Evolutionary conservation across 2,329 filamentous ascomycete genomes (phyloP), one percentile per base, ranked within the genome.

Genomic region (Leptographium radiaticola): DNA sequence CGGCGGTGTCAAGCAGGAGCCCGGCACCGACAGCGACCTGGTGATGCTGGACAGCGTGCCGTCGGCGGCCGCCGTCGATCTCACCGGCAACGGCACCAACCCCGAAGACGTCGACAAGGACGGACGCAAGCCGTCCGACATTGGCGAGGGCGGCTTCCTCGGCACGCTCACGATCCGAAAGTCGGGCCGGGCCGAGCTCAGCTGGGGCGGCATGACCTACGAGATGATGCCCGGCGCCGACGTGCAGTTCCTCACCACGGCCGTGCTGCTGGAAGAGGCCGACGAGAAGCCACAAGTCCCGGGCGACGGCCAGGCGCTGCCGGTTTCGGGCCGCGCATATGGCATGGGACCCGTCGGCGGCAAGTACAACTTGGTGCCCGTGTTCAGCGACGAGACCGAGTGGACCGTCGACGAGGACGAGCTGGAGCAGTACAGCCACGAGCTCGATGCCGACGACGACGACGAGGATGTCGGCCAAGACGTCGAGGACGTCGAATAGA

Each of bases 271-370:
- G 9, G 79, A 83, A 62, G 72, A 79, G 60, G 72, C 72, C 42
- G 76, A 80, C 53, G 71, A 75, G 62, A 77, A 78, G 63, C 25
- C 43, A 6, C 65, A 72, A 4, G 68, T 67, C 51, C 61, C 64
- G 2, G 69, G 66, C 20, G 68, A 68, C 13, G 20, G 39, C 9
- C n/a, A 15, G 12, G 33, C 13, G 25, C 6, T 25, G 12, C 48
- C 13, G 15, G 34, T 16, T 8, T 16, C 25, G 2, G 43, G n/a
- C 18, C 71, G 71, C 49, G 76, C 77, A 34, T 75, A 77, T 54
- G 78, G 78, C 48, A 81, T 84, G 77, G 81, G 81, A 49, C 75
- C 77, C 61, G 74, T 84, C 55, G 76, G 79, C 70, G 79, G 79
- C 50, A 77, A 78, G 57, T 83, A 83, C 63, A 73, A 80, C 18